Evolutionary conservation across 192 early-diverging fungal genomes (phyloP), one percentile per base, ranked within the genome.

Genomic region (Umbelopsis isabellina): DNA sequence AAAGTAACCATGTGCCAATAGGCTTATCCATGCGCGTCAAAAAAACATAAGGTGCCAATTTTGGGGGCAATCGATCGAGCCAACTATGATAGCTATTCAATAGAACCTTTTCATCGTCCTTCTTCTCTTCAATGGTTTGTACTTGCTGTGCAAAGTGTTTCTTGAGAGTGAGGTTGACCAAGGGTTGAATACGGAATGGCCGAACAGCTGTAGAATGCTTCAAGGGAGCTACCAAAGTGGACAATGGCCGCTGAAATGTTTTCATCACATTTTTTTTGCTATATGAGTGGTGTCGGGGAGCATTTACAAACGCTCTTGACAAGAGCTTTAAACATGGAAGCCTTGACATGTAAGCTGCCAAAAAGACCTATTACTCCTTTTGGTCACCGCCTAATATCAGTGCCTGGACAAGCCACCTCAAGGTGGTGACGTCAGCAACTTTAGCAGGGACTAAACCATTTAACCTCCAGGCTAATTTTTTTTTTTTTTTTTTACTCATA

Each of bases 1-100:
- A 93, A 18, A 98, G 86, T 25, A 98, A 82, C 89, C 92, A 95
- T 1, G 95, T 97, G 1, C 95, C 97, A 47, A 93, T 91, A 0
- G 97, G 95, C 73, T 93, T 94, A 72, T 98, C 95, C 7, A 97
- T 71, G 1, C 97, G 83, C 1, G 91, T 86, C 23, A 98, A 77
- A 66, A 83, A 87, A 18, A 90, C 75, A 73, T 94, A 95, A 2
- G 93, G 93, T 1, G 87, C 86, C n/a, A 83, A 47, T 9, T 80
- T 75, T 27, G 80, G 70, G 22, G 90, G 87, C 49, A 89, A 80
- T 30, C 64, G 67, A 66, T 89, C 82, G 48, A 91, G 73, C 67
- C 79, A 82, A 22, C 76, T 77, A 22, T 84, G 81, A 37, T 89
- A 83, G 15, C 37, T 41, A 41, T 46, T 37, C 10, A 67, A 11